Evolutionary conservation across 345 rosid species (phyloP).

Genomic region (Hirschfeldia incana): DNA sequence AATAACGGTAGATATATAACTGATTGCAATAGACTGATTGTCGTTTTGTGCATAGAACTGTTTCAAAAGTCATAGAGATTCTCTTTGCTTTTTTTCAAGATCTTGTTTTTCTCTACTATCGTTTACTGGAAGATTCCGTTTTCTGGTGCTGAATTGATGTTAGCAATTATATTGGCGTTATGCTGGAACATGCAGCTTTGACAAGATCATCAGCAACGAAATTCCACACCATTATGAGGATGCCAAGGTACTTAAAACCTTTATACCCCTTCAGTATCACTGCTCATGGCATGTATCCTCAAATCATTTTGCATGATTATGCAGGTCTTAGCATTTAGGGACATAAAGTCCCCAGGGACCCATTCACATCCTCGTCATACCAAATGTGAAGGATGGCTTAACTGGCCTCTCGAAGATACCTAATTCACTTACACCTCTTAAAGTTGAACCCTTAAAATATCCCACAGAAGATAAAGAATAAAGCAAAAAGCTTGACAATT

Average conservation of each 20-base stretch:
- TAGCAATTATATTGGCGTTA: neutral
- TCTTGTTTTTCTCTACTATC: neutral
- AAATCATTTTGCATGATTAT: conserved; percentile 12
- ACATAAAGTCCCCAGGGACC: conserved; percentile 82
- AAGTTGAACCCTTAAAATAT: conserved; percentile 1
- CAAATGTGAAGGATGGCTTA: conserved; percentile 85
- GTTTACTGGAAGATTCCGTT: neutral
- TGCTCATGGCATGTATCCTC: neutral
- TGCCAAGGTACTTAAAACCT: neutral
- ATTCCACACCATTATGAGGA: neutral
- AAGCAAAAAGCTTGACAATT: neutral
- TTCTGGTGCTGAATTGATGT: neutral
- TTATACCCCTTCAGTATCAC: neutral
- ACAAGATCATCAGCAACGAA: neutral
- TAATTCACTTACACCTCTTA: conserved; percentile 1
- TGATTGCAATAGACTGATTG: neutral
- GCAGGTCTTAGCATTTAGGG: conserved; percentile 87
- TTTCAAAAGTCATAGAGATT: neutral
- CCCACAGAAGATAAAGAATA: neutral
- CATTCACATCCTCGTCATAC: conserved; percentile 77
- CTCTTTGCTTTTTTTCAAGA: conserved; percentile 10
- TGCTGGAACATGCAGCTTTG: neutral
- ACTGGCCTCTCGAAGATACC: conserved; percentile 81
- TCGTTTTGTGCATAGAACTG: neutral
- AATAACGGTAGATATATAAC: neutral